A percentile compares a stretch with the other conserved stretches of the same genome.
phyloP scores from a whole-genome alignment of 164 flowering plant species.

The Vitis cinerea region DNA sequence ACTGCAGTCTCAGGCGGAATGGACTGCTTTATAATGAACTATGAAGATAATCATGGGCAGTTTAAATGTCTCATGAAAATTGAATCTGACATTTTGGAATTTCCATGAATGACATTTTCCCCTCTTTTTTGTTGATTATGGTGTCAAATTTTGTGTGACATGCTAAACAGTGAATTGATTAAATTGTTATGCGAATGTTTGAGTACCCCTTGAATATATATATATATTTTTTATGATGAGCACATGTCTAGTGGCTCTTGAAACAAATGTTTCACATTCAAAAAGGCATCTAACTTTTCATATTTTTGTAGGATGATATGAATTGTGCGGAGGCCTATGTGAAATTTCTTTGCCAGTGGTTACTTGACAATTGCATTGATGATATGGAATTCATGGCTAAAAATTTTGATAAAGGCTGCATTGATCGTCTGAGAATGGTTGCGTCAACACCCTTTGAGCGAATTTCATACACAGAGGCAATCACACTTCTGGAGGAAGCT shows the following conservation, averaged over 20 bases:
- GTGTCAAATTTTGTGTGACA: too few species aligned
- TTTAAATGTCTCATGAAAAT: background rate
- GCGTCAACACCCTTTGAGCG: slow-evolving; percentile 74
- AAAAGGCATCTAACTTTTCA: background rate
- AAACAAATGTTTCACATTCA: too few species aligned
- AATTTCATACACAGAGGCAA: slow-evolving; percentile 79
- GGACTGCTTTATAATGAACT: too few species aligned
- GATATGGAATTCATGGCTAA: slow-evolving; percentile 93
- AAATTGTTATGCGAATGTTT: too few species aligned
- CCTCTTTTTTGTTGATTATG: too few species aligned
- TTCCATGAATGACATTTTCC: too few species aligned
- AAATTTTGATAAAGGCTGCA: slow-evolving; percentile 62
- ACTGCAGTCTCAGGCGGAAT: too few species aligned
- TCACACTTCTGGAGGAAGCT: slow-evolving; percentile 60
- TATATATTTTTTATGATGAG: too few species aligned
- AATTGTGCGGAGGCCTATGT: slow-evolving; percentile 96
- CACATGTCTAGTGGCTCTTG: too few species aligned
- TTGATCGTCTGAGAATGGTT: slow-evolving; percentile 74
- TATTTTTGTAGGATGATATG: slow-evolving; percentile 80
- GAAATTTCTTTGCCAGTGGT: slow-evolving; percentile 75
- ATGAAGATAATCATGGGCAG: too few species aligned
- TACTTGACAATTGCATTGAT: slow-evolving; percentile 83
- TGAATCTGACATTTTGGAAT: background rate
- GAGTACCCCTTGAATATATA: too few species aligned
- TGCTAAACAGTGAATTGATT: too few species aligned